These are phyloP conservation scores for Carex arenaria DNA, from an alignment of 202 grass and related monocot genomes.

Conservation along the genomic window DNA sequence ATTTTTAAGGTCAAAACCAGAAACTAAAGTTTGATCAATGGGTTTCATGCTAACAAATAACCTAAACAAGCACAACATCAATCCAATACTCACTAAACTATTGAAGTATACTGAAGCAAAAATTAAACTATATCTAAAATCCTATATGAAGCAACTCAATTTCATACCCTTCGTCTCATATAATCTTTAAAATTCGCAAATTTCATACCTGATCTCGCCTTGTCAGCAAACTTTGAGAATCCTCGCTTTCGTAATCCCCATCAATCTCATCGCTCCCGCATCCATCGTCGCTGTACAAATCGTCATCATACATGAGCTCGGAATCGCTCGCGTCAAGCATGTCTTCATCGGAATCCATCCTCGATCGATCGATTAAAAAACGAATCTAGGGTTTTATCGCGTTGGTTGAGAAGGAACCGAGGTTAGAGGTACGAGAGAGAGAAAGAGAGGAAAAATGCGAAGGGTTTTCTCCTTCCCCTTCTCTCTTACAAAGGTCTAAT, in stretches of 20 bases:
- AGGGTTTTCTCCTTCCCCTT: not conserved
- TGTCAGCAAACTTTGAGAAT: conserved; percentile 29
- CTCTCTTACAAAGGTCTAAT: not conserved
- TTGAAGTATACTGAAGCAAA: not conserved
- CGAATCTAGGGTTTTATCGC: not conserved
- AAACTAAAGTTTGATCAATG: not conserved
- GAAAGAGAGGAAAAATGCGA: not conserved
- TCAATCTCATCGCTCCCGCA: conserved; percentile 20
- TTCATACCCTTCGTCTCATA: not conserved
- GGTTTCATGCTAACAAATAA: not conserved
- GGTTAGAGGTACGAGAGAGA: not conserved
- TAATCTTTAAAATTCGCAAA: not conserved
- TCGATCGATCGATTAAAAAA: not conserved
- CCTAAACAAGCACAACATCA: not conserved
- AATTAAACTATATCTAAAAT: not conserved
- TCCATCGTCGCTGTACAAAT: conserved; percentile 53
- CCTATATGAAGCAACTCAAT: not conserved
- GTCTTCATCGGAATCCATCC: conserved; percentile 52
- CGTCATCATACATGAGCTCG: conserved; percentile 52
- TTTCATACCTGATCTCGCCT: conserved; percentile 53
- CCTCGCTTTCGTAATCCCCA: conserved; percentile 35
- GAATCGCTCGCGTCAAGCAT: conserved; percentile 50
- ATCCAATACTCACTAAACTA: not conserved
- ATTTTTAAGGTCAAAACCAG: not conserved
- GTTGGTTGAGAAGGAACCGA: not conserved